Evolutionary conservation across 768 basidiomycete species (phyloP), one percentile per base, ranked within the genome.

Genomic region (Phanerochaete carnosa): DNA sequence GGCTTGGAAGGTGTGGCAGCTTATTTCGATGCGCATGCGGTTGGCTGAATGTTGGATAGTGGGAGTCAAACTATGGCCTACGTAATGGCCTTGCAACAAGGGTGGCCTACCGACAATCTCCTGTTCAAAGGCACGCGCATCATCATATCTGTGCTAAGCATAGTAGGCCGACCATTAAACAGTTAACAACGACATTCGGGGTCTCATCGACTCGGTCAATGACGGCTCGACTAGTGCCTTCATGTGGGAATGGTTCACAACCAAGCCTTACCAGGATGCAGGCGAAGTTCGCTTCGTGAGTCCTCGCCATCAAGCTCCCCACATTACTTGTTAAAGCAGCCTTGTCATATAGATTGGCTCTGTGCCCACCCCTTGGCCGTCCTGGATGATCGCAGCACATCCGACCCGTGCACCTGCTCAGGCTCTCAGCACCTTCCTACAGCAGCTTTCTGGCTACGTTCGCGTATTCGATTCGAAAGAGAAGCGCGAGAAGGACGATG

Each of bases 181-280:
- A 93, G 92, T 92, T 37, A 91, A 92, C 68, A 85, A 90, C 64
- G 86, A 92, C 65, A 91, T 94, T 61, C 85, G 82, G 16, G 88
- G 91, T 11, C 78, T 98, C 30, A 84, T 95, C 61, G 77, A 87
- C 63, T 93, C 94, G 5, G 93, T 96, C 15, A 97, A 97, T 69
- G 87, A 91, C 55, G 91, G 88, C 0, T 83, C 88, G 13, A 94
- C 94, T 6, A 92, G 91, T 63, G 90, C 89, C 12, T 95, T 95
- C 75, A 90, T 95, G 88, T 94, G 93, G 92, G 93, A 94, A 72
- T 93, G 90, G 91, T 97, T 96, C 73, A 89, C 87, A 3, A 89
- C 88, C 39, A 89, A 89, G 66, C 87, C 95, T 3, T 94, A 85
- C 66, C 84, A 81, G 6, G 92, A 95, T 69, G 79, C 81, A 9